Conservation (phyloP, 1,139 yeast species). For the Wickerhamiella infanticola region DNA sequence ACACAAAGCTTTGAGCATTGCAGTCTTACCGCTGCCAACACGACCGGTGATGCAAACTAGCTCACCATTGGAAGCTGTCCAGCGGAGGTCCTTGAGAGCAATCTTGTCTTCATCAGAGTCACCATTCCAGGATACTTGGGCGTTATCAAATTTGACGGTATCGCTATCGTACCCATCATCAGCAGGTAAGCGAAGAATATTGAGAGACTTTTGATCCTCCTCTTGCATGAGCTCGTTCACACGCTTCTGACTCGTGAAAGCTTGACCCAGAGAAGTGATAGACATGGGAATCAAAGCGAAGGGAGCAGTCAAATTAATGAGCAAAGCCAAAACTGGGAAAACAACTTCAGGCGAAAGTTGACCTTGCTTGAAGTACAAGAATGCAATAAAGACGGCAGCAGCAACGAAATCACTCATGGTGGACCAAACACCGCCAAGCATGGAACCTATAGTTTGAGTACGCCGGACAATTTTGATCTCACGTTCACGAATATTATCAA, state of each 20-base stretch:
- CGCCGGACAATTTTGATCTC: constrained; percentile 33
- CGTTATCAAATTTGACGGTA: constrained; percentile 52
- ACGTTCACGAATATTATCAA: constrained; percentile 26
- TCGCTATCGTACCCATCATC: constrained; percentile 45
- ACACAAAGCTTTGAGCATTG: constrained; percentile 44
- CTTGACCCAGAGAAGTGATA: constrained; percentile 9
- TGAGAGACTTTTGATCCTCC: constrained; percentile 68
- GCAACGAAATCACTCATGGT: constrained; percentile 53
- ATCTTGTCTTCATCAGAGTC: constrained; percentile 46
- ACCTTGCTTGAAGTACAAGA: constrained; percentile 26
- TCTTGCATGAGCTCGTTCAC: constrained; percentile 55
- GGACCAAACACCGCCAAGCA: constrained; percentile 44
- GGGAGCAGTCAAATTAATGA: constrained; percentile 44
- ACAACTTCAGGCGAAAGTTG: constrained; percentile 59
- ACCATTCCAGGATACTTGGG: constrained; percentile 84
- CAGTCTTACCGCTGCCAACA: constrained; percentile 74
- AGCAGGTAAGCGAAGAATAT: constrained; percentile 46
- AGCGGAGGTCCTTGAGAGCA: constrained; percentile 59
- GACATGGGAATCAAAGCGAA: constrained; percentile 23
- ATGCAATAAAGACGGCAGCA: constrained; percentile 43
- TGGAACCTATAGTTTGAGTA: constrained; percentile 28
- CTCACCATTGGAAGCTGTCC: constrained; percentile 54
- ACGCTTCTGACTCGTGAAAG: constrained; percentile 30
- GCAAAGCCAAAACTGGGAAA: constrained; percentile 53
- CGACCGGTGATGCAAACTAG: constrained; percentile 65